Conservation (phyloP, 306 rosid species). For the Dryas drummondii region DNA sequence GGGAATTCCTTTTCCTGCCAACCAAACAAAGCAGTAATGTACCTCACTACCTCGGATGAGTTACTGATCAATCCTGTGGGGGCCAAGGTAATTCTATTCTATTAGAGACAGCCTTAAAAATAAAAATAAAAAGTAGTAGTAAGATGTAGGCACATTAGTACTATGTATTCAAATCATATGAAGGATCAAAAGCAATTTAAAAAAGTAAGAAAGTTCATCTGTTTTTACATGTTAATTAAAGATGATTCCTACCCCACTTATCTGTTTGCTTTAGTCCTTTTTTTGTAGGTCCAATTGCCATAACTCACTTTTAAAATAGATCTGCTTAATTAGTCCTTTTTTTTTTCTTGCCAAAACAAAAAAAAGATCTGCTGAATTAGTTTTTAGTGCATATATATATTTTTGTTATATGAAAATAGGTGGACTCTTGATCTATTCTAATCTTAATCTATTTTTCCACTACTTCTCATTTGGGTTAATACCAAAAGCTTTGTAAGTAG, state of each 20-base stretch:
- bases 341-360: no score
- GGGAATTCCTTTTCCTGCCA: neutral
- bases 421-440: no score
- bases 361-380: no score
- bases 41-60: neutral
- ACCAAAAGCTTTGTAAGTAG: no score
- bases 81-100: neutral
- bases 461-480: no score
- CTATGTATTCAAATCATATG: neutral
- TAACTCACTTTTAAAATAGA: no score
- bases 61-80: neutral
- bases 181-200: neutral
- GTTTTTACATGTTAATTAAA: neutral
- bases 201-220: neutral
- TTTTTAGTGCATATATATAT: no score
- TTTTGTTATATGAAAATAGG: no score
- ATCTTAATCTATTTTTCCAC: no score
- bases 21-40: neutral
- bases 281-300: conserved; percentile 8
- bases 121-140: neutral
- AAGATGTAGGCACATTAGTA: neutral
- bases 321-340: no score
- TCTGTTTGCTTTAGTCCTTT: neutral
- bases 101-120: neutral
- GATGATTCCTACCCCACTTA: conserved; percentile 2